phyloP scores from a whole-genome alignment of 352 stramenopile genomes.

The Phytopythium montanum region DNA sequence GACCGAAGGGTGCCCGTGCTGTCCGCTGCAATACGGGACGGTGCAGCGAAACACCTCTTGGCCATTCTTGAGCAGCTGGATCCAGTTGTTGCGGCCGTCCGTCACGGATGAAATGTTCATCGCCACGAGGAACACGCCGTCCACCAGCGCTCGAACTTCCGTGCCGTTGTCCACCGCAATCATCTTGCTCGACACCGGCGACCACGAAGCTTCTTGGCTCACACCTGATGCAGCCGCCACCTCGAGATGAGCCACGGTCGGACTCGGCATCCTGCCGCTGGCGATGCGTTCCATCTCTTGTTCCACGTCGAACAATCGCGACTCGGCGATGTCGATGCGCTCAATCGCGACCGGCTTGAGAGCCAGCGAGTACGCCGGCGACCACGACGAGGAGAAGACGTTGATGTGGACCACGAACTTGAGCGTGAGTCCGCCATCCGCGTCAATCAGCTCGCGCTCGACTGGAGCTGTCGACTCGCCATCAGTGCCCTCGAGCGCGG shows the following conservation, averaged over 20 bases:
- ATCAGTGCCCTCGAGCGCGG: background rate
- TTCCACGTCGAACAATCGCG: conserved; percentile 2
- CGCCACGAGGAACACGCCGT: background rate
- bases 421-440: background rate
- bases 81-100: too few species aligned
- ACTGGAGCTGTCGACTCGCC: background rate
- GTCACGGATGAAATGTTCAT: background rate
- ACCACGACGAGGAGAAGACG: conserved; percentile 2
- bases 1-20: background rate
- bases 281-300: background rate
- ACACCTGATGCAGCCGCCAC: background rate
- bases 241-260: background rate
- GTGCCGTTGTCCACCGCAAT: background rate
- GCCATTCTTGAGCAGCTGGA: background rate
- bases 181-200: background rate
- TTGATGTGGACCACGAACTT: conserved; percentile 2
- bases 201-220: background rate
- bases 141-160: background rate
- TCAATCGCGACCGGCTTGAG: conserved; percentile 1
- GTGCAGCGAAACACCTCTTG: background rate
- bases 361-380: background rate
- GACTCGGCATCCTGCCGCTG: background rate
- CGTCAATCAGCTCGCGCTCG: background rate
- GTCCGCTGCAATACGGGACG: background rate
- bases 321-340: conserved; percentile 3